Evolutionary conservation across 2,329 filamentous ascomycete genomes (phyloP).

Genomic region (Diaporthe amygdali): DNA sequence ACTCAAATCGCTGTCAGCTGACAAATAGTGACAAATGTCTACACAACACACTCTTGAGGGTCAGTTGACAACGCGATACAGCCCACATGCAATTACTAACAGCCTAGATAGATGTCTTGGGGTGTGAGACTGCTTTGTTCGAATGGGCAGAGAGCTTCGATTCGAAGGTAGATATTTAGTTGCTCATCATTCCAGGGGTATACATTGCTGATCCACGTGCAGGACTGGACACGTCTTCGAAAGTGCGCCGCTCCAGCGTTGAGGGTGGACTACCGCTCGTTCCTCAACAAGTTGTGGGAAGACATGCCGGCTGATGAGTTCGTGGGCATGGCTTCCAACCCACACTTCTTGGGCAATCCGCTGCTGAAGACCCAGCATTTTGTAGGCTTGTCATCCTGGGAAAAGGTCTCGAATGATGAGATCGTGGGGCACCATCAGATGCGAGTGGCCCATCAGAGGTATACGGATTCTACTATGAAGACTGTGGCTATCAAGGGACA

Average conservation of each 20-base stretch:
- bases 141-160: constrained; percentile 59
- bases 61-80: background rate
- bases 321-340: constrained; percentile 55
- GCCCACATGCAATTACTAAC: background rate
- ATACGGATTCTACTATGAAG: constrained; percentile 51
- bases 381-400: constrained; percentile 57
- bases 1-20: too few relatives aligned
- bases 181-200: constrained; percentile 55
- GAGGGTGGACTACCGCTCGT: constrained; percentile 32
- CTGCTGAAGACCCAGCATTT: constrained; percentile 62
- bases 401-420: constrained; percentile 51
- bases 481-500: constrained; percentile 59
- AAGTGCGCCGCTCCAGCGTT: constrained; percentile 25
- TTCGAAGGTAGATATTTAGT: constrained; percentile 67
- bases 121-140: constrained; percentile 50
- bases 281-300: constrained; percentile 61
- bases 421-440: constrained; percentile 62
- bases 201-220: constrained; percentile 32
- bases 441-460: constrained; percentile 62
- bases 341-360: constrained; percentile 57
- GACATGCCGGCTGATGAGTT: constrained; percentile 60
- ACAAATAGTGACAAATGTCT: background rate
- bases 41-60: background rate
- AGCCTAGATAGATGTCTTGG: constrained; percentile 49
- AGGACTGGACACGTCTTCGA: constrained; percentile 44